These are phyloP conservation scores for Gymnopilus junonius DNA, from an alignment of 768 basidiomycete genomes.

Conservation along the genomic window DNA sequence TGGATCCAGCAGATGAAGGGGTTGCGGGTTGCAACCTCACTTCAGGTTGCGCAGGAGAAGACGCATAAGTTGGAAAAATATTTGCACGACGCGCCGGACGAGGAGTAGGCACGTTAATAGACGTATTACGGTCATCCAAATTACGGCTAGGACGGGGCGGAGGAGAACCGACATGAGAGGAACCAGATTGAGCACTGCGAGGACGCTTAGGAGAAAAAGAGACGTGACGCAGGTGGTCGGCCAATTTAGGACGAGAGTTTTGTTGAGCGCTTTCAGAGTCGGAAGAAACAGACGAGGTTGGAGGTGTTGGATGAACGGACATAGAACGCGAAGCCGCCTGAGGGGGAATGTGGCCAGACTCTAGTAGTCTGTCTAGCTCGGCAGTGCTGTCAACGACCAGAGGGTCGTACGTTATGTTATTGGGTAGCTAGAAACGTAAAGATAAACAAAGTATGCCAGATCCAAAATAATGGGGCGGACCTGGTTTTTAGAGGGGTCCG, in stretches of 20 bases:
- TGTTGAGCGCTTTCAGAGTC: conserved; percentile 49
- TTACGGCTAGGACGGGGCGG: conserved; percentile 20
- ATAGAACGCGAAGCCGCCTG: conserved; percentile 30
- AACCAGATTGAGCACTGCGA: conserved; percentile 44
- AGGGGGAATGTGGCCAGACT: conserved; percentile 52
- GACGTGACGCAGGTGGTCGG: conserved; percentile 72
- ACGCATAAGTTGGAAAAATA: conserved; percentile 29
- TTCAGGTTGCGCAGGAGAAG: conserved; percentile 45
- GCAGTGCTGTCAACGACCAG: conserved; percentile 65
- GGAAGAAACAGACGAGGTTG: conserved; percentile 51
- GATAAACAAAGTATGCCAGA: conserved; percentile 1
- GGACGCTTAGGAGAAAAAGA: conserved; percentile 81
- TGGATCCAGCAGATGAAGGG: conserved; percentile 56
- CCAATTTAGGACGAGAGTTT: conserved; percentile 59
- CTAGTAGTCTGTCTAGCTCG: conserved; percentile 63
- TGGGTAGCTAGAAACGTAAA: conserved; percentile 28
- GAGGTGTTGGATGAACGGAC: conserved; percentile 50
- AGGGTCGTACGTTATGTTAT: conserved; percentile 50
- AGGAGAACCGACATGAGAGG: conserved; percentile 31
- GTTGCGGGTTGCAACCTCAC: conserved; percentile 64
- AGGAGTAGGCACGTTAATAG: conserved; percentile 35
- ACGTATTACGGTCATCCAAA: conserved; percentile 13
- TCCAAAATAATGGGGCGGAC: conserved; percentile 37
- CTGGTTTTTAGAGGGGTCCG: conserved; percentile 51
- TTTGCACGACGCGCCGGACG: conserved; percentile 34